A percentile compares a stretch with the other conserved stretches of the same genome.
Evolutionary conservation across 352 stramenopile genomes (phyloP).

Genomic region (Pythium monospermum): DNA sequence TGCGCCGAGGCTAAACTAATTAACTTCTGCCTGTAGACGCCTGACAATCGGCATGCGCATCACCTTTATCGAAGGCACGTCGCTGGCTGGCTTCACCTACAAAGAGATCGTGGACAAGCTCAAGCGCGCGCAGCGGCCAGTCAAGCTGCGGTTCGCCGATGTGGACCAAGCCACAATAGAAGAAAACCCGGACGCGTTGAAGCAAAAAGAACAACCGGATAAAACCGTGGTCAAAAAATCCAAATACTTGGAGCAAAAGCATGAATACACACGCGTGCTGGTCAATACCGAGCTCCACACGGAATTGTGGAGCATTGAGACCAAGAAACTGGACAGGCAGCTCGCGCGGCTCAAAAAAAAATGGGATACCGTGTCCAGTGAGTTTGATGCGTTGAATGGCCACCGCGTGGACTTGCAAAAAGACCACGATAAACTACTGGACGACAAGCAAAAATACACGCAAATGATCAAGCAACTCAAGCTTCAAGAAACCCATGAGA

Average conservation of each 20-base stretch:
- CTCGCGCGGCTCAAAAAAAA: constrained; percentile 56
- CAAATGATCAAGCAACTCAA: constrained; percentile 84
- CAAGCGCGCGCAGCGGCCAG: constrained; percentile 60
- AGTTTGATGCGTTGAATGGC: constrained; percentile 64
- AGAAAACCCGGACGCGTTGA: constrained; percentile 43
- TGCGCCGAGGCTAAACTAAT: neutral
- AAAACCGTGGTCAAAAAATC: constrained; percentile 27
- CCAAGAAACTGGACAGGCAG: constrained; percentile 68
- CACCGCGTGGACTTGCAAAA: constrained; percentile 56
- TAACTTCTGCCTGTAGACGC: constrained; percentile 24
- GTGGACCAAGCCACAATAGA: constrained; percentile 74
- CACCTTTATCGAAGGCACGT: constrained; percentile 67
- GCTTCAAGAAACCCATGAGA: constrained; percentile 55
- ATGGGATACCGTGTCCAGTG: constrained; percentile 61
- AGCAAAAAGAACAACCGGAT: constrained; percentile 15
- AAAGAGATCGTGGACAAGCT: constrained; percentile 77
- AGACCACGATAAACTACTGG: constrained; percentile 65
- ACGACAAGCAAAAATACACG: constrained; percentile 68
- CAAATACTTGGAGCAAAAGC: constrained; percentile 75
- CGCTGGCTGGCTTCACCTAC: constrained; percentile 72
- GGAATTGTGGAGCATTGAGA: constrained; percentile 84
- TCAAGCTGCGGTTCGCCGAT: constrained; percentile 79
- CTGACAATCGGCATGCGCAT: constrained; percentile 83
- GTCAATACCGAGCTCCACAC: constrained; percentile 79
- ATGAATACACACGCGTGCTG: constrained; percentile 74